These are phyloP conservation scores for Euphorbia pulcherrima DNA, from an alignment of 345 rosid species.

Conservation along the genomic window DNA sequence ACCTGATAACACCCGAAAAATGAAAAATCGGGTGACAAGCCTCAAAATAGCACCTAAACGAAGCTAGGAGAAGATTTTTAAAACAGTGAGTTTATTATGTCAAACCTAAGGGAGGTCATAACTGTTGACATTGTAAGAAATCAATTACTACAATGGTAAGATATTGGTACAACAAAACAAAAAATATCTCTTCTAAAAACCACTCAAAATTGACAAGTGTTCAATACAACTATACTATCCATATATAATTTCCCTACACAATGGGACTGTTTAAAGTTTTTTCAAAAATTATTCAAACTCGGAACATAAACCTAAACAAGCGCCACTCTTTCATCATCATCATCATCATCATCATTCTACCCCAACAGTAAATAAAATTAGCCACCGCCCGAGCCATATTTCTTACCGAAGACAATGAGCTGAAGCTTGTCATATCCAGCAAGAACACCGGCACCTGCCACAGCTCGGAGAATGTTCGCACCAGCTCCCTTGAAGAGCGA, in stretches of 20 bases:
- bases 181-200: not conserved
- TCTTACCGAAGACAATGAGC: constrained; percentile 28
- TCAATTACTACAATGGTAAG: too few relatives aligned
- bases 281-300: constrained; percentile 30
- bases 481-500: constrained; percentile 38
- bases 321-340: too few relatives aligned
- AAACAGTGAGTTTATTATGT: too few relatives aligned
- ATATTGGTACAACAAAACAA: not conserved
- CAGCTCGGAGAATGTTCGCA: constrained; percentile 32
- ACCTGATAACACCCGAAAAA: too few relatives aligned
- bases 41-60: too few relatives aligned
- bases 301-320: constrained; percentile 9
- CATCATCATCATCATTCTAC: constrained; percentile 7
- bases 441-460: constrained; percentile 37
- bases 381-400: constrained; percentile 26
- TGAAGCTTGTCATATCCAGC: constrained; percentile 37
- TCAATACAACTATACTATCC: not conserved
- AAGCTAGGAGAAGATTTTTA: too few relatives aligned
- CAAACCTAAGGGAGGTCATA: too few relatives aligned
- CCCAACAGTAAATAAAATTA: not conserved
- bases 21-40: too few relatives aligned
- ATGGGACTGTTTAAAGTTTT: constrained; percentile 8
- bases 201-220: constrained; percentile 22
- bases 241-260: constrained; percentile 9
- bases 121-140: too few relatives aligned